These are phyloP conservation scores for Calonectria multiphialidica DNA, from an alignment of 2,329 filamentous ascomycete genomes.

Conservation along the genomic window DNA sequence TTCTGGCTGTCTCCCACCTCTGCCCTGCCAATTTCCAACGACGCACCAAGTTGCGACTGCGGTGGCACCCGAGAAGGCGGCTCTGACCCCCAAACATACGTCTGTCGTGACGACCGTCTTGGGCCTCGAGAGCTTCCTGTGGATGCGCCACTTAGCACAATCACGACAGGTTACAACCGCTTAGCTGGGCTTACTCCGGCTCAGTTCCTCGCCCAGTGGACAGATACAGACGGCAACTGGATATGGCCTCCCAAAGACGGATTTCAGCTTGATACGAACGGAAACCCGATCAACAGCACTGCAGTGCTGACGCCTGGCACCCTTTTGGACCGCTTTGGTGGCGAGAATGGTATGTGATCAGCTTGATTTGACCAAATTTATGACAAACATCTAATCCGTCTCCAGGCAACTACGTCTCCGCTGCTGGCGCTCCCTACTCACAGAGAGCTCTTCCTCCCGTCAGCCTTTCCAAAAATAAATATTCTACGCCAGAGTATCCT, in stretches of 20 bases:
- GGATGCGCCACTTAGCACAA: slow-evolving; percentile 48
- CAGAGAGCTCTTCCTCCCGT: slow-evolving; percentile 60
- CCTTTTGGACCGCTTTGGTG: slow-evolving; percentile 62
- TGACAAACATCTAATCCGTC: slow-evolving; percentile 8
- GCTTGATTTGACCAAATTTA: neutral
- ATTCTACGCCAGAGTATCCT: slow-evolving; percentile 48
- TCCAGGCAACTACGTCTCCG: slow-evolving; percentile 51
- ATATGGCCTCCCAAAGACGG: slow-evolving; percentile 57
- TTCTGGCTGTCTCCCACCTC: slow-evolving; percentile 30
- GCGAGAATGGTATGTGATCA: slow-evolving; percentile 52
- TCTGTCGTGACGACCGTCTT: slow-evolving; percentile 53
- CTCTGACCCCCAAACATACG: slow-evolving; percentile 34
- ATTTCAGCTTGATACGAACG: slow-evolving; percentile 52
- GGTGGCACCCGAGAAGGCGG: slow-evolving; percentile 36
- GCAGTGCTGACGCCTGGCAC: slow-evolving; percentile 54
- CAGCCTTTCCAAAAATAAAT: slow-evolving; percentile 54
- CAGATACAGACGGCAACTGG: slow-evolving; percentile 41
- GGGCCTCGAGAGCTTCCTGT: slow-evolving; percentile 50
- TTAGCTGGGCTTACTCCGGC: slow-evolving; percentile 55
- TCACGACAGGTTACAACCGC: slow-evolving; percentile 49
- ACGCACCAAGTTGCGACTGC: slow-evolving; percentile 35
- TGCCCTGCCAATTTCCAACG: slow-evolving; percentile 24
- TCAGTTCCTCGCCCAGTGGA: slow-evolving; percentile 53
- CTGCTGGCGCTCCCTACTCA: slow-evolving; percentile 59
- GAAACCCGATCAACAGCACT: slow-evolving; percentile 54